Base-by-base conservation (phyloP, 768 basidiomycete species). In the Phaffia tasmanica region DNA sequence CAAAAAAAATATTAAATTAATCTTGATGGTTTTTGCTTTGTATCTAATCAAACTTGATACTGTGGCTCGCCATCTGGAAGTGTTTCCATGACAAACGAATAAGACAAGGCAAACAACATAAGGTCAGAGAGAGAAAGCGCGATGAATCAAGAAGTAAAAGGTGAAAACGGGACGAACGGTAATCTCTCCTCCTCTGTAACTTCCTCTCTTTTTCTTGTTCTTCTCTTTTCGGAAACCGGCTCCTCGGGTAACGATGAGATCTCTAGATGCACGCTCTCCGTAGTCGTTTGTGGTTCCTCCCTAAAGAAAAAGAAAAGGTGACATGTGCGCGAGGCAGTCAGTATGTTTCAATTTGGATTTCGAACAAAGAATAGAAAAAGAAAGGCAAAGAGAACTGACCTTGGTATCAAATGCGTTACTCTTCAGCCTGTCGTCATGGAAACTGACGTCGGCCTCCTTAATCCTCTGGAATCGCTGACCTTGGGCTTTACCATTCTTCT, bases 201-300 rank as follows among this genome's bases (percentile, higher is more conserved):
- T 90, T 72, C 92, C 94, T 72, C 88, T 81, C 79, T 99, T 99
- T 79, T 98, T 98, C 83, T 98, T 99, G 79, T 95, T 97, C 79
- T 99, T 99, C 81, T 95, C 94, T 77, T 98, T 99, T 63, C 91
- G 83, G 81, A 99, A 99, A 2, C 90, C 90, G 57, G 88, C 86
- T 2, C 94, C 94, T 1, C 92, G 83, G 3, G 94, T 98, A 30
- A 92, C 88, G 70, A 94, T 86, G 69, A 99, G 79, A 76, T 98
- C 95, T 49, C 82, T 81, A 70, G 85, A 84, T 0, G 94, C 94
- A 63, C 81, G 82, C 35, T 84, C 85, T 23, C 94, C 94, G 71
- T 99, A 99, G 74, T 98, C 95, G 69, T 85, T 85, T 27, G 70
- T 70, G 0, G 80, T 79, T 0, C 83, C 89, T 2, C 83, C 76